phyloP scores from a whole-genome alignment of 2,329 filamentous ascomycete genomes.

The Fusarium austroafricanum region DNA sequence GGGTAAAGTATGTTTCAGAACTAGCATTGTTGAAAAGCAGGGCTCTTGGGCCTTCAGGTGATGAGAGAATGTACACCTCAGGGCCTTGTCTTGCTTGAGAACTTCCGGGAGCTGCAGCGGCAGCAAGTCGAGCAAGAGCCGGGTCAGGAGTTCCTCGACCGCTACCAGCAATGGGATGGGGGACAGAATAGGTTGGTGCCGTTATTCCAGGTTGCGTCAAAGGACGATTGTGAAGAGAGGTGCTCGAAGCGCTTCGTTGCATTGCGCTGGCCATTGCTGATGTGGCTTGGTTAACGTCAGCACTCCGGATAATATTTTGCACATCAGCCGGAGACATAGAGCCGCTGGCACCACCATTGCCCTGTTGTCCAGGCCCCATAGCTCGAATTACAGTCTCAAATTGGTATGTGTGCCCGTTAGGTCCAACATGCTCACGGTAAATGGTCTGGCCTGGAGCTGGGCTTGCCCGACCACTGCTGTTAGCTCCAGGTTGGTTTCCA shows the following conservation, averaged over 20 bases:
- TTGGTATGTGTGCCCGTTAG: constrained; percentile 52
- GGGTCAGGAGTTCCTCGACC: constrained; percentile 62
- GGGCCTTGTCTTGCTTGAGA: constrained; percentile 49
- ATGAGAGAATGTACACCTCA: constrained; percentile 71
- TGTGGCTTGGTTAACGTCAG: constrained; percentile 59
- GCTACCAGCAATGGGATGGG: constrained; percentile 56
- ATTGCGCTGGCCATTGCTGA: constrained; percentile 63
- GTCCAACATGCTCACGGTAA: constrained; percentile 50
- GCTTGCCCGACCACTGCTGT: constrained; percentile 48
- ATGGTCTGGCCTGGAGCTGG: constrained; percentile 49
- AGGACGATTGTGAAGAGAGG: constrained; percentile 54
- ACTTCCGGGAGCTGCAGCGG: constrained; percentile 23
- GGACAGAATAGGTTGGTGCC: constrained; percentile 52
- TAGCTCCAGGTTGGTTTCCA: constrained; percentile 36
- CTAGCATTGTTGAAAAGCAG: constrained; percentile 65
- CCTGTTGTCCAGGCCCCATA: constrained; percentile 25
- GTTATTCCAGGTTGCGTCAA: constrained; percentile 57
- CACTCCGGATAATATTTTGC: constrained; percentile 59
- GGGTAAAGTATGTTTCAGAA: constrained; percentile 64
- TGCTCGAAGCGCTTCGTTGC: constrained; percentile 62
- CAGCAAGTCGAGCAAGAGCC: constrained; percentile 47
- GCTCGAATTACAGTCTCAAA: constrained; percentile 51
- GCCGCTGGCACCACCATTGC: constrained; percentile 30
- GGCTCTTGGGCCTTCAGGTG: constrained; percentile 68
- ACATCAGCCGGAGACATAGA: constrained; percentile 58